Conservation (phyloP, 2,329 filamentous ascomycete species). For the Aureobasidium sp. region DNA sequence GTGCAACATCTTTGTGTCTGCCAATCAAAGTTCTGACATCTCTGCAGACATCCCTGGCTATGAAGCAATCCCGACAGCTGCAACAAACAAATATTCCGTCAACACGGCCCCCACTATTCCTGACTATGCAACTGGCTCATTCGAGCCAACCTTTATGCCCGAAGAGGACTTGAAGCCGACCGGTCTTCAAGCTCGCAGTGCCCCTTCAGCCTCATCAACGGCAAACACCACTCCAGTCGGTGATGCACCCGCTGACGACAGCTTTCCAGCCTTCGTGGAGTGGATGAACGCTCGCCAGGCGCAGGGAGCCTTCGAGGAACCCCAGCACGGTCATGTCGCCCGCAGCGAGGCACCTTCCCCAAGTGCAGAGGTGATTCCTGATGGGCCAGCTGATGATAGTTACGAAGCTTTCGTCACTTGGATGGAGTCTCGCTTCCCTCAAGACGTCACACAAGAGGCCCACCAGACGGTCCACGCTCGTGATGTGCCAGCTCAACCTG, state of each 20-base stretch:
- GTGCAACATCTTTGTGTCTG: not conserved
- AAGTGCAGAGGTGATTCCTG: not conserved
- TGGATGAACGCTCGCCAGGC: not conserved
- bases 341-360: not conserved
- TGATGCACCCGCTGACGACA: not conserved
- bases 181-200: not conserved
- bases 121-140: not conserved
- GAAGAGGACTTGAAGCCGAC: not conserved
- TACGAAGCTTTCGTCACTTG: not conserved
- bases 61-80: not conserved
- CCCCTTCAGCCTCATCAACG: not conserved
- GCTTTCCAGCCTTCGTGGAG: not conserved
- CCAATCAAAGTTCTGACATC: not conserved
- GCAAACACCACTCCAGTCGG: not conserved
- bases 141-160: conserved; percentile 5
- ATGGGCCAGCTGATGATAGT: not conserved
- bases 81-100: not conserved
- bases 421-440: not conserved
- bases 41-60: not conserved
- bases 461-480: not conserved
- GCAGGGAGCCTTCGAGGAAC: not conserved
- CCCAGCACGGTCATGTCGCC: not conserved
- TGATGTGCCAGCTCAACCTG: not conserved
- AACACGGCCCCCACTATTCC: not conserved
- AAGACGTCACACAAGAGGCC: not conserved